Percentiles rank a stretch among this genome's conserved stretches.
phyloP scores from a whole-genome alignment of 495 filamentous ascomycete species.

The Niebla homalea region DNA sequence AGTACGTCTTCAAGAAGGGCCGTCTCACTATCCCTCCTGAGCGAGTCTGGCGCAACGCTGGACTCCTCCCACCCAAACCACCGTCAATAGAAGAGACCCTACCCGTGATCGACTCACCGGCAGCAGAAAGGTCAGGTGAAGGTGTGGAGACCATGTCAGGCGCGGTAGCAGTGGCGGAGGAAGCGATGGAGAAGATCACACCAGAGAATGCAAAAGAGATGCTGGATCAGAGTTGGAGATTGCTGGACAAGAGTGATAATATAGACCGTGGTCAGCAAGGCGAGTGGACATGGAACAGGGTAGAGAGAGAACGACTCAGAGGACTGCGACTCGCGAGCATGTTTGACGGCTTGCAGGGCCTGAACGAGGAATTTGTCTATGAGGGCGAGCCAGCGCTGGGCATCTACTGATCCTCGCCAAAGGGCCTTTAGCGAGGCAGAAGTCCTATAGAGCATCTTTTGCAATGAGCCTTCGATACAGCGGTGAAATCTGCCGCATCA shows the following conservation, averaged over 20 bases:
- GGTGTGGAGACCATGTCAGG: background rate
- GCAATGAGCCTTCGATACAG: no score
- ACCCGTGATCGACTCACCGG: background rate
- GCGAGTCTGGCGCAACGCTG: conserved; percentile 51
- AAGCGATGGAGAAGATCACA: background rate
- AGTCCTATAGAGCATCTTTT: no score
- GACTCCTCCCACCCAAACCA: conserved; percentile 50
- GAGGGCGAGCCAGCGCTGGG: conserved; percentile 9
- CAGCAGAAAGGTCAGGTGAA: background rate
- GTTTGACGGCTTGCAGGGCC: conserved; percentile 35
- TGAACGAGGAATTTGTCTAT: conserved; percentile 26
- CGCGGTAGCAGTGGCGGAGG: background rate
- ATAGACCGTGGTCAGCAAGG: conserved; percentile 1
- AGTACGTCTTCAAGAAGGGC: conserved; percentile 86
- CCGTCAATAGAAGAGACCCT: conserved; percentile 7
- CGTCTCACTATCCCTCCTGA: conserved; percentile 79
- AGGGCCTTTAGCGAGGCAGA: no score
- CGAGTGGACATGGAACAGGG: conserved; percentile 40
- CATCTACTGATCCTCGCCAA: background rate
- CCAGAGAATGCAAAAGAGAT: conserved; percentile 4
- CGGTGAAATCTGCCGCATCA: no score
- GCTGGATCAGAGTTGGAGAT: background rate
- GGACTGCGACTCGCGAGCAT: conserved; percentile 41
- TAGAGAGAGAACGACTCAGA: conserved; percentile 44
- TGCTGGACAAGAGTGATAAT: conserved; percentile 2